Evolutionary conservation across 2,329 filamentous ascomycete species (phyloP), one percentile per base, ranked within the genome.

Genomic region (Fusarium sublunatum): DNA sequence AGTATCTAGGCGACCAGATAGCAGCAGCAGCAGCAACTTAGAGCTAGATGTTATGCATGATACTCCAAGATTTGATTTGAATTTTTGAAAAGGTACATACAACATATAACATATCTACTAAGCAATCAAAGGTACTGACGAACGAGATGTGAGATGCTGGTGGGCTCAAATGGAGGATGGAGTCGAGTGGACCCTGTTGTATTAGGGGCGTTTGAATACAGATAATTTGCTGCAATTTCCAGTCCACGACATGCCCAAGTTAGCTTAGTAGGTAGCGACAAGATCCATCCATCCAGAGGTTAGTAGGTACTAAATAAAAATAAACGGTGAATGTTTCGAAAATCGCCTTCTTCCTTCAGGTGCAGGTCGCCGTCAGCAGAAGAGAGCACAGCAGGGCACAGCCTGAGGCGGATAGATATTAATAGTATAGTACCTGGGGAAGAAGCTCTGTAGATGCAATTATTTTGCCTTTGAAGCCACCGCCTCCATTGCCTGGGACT

Each of bases 241-340:
- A 65, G 62, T 28, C 53, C 41, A 54, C 36, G 62, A 53, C 62
- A 13, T 24, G 25, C 35, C 10, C 22, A 15, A 10, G 35, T 36
- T 32, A 32, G 2, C 4, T 32, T 12, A 5, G 10, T 32, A 42
- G 45, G 32, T 32, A 52, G 35, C 34, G 29, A 42, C 29, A 12
- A 32, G 5, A 28, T 28, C 26, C 26, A n/a, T n/a, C n/a, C n/a
- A n/a, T n/a, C n/a, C n/a, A n/a, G n/a, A 19, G 19, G 28, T 42
- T 51, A 34, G 32, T 49, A 53, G 57, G 40, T 61, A 51, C 35
- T 46, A 41, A 53, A 58, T 62, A 54, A 65, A 62, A 63, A 65
- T 48, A 58, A 65, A 65, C 58, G 45, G 48, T 56, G 53, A 62
- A 66, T 44, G 62, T 66, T 66, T 66, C 58, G 48, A 66, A 58